Percentiles rank a stretch among this genome's conserved stretches.
These are phyloP conservation scores for Gautieria morchelliformis DNA, from an alignment of 768 basidiomycete genomes.

Conservation along the genomic window DNA sequence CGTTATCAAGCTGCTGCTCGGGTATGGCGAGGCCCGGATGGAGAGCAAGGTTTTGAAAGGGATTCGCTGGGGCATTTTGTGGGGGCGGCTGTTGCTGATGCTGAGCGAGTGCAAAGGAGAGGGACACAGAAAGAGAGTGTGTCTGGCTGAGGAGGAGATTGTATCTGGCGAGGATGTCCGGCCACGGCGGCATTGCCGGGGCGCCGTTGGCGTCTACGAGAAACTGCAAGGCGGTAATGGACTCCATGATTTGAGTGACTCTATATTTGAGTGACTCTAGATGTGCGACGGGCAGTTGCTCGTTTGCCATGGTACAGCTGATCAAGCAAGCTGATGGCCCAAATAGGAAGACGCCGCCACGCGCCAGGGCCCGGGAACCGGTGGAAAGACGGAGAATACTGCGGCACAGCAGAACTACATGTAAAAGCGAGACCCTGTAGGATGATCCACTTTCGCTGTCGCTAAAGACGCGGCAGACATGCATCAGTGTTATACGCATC, in stretches of 20 bases:
- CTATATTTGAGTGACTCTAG: constrained; percentile 74
- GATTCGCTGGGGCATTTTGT: constrained; percentile 21
- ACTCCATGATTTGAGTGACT: constrained; percentile 70
- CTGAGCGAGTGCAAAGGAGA: constrained; percentile 24
- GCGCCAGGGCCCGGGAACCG: too few species aligned
- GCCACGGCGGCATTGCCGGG: constrained; percentile 63
- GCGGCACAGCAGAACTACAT: too few species aligned
- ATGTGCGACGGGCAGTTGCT: constrained; percentile 46
- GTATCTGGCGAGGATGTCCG: constrained; percentile 80
- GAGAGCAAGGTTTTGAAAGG: constrained; percentile 56
- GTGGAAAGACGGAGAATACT: too few species aligned
- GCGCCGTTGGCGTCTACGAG: constrained; percentile 1
- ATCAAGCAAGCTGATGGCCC: too few species aligned
- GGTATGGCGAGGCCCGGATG: constrained; percentile 51
- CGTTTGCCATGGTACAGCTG: neutral
- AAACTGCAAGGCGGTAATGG: constrained; percentile 49
- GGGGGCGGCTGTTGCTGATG: neutral
- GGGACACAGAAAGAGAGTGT: constrained; percentile 60
- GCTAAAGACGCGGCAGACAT: too few species aligned
- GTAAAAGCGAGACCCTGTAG: too few species aligned
- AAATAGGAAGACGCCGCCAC: too few species aligned
- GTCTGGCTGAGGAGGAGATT: constrained; percentile 77
- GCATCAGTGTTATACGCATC: too few species aligned
- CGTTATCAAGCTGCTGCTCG: constrained; percentile 62
- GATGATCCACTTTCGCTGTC: too few species aligned